Conservation (phyloP, 495 filamentous ascomycete genomes). For the Cercophora samala region DNA sequence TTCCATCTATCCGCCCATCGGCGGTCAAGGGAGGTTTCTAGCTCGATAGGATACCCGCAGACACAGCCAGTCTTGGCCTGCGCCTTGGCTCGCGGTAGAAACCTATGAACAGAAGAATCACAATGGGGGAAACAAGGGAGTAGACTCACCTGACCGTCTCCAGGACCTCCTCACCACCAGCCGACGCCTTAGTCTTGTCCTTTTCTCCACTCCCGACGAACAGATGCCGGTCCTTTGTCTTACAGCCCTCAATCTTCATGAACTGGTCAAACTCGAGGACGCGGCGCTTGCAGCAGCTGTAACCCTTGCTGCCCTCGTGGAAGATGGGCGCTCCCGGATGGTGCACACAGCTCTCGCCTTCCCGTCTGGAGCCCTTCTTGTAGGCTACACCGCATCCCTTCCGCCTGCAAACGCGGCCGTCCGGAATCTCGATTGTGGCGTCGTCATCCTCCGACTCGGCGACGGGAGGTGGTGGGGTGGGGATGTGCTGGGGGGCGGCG, state of each 20-base stretch:
- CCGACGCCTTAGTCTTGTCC: constrained; percentile 38
- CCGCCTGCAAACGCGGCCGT: constrained; percentile 72
- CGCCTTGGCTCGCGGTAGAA: constrained; percentile 27
- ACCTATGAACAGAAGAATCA: constrained; percentile 5
- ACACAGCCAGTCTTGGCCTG: constrained; percentile 34
- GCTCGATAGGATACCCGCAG: constrained; percentile 19
- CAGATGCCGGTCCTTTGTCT: constrained; percentile 73
- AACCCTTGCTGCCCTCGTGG: constrained; percentile 96
- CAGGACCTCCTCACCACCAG: constrained; percentile 51
- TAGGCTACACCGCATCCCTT: constrained; percentile 68
- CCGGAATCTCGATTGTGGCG: constrained; percentile 61
- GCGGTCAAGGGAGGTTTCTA: constrained; percentile 11
- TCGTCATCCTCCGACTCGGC: constrained; percentile 90
- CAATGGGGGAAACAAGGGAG: constrained; percentile 7
- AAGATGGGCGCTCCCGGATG: constrained; percentile 88
- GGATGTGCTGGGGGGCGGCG: constrained; percentile 52
- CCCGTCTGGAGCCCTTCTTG: constrained; percentile 54
- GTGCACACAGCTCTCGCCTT: constrained; percentile 76
- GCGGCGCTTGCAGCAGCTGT: constrained; percentile 90
- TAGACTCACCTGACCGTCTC: constrained; percentile 64
- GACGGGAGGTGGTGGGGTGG: constrained; percentile 60
- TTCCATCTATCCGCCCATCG: constrained; percentile 15
- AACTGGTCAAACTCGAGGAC: constrained; percentile 98
- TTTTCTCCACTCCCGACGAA: constrained; percentile 80
- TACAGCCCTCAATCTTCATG: constrained; percentile 89